These are phyloP conservation scores for Thielaviopsis punctulata DNA, from an alignment of 2,329 filamentous ascomycete genomes.

Conservation along the genomic window DNA sequence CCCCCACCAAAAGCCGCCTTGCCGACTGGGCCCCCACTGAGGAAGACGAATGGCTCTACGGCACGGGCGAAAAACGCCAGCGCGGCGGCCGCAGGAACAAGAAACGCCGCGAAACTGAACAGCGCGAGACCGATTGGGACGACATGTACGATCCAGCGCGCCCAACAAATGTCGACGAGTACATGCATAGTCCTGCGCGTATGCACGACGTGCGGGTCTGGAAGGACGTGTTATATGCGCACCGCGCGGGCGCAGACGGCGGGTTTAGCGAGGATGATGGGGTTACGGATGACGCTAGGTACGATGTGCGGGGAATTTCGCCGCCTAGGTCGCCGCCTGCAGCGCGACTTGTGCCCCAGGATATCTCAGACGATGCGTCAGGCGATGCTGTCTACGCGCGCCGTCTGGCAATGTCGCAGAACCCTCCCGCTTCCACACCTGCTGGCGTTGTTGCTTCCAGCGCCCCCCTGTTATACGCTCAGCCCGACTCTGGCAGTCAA, in stretches of 20 bases:
- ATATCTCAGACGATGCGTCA: conserved; percentile 28
- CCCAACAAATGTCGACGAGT: conserved; percentile 73
- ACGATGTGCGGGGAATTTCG: too few relatives aligned
- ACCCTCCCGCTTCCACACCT: conserved; percentile 17
- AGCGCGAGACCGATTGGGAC: conserved; percentile 64
- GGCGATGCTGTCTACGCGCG: conserved; percentile 55
- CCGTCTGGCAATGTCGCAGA: conserved; percentile 39
- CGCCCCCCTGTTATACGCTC: conserved; percentile 36
- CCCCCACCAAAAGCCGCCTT: conserved; percentile 46
- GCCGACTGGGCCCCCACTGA: conserved; percentile 65
- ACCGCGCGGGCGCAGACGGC: conserved; percentile 30
- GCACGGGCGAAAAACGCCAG: conserved; percentile 44
- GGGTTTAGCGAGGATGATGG: too few relatives aligned
- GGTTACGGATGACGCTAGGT: too few relatives aligned
- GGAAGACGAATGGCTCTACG: conserved; percentile 69
- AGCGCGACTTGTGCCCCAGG: conserved; percentile 18
- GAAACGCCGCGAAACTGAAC: conserved; percentile 44
- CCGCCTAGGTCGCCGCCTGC: conserved; percentile 31
- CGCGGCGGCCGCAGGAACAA: conserved; percentile 65
- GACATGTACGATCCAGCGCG: conserved; percentile 74
- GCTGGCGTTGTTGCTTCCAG: conserved; percentile 38
- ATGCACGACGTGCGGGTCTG: conserved; percentile 66
- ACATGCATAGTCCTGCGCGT: conserved; percentile 68
- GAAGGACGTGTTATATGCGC: conserved; percentile 65
- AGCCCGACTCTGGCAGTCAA: conserved; percentile 15